These are phyloP conservation scores for Notholithocarpus densiflorus DNA, from an alignment of 306 rosid species.

Conservation along the genomic window DNA sequence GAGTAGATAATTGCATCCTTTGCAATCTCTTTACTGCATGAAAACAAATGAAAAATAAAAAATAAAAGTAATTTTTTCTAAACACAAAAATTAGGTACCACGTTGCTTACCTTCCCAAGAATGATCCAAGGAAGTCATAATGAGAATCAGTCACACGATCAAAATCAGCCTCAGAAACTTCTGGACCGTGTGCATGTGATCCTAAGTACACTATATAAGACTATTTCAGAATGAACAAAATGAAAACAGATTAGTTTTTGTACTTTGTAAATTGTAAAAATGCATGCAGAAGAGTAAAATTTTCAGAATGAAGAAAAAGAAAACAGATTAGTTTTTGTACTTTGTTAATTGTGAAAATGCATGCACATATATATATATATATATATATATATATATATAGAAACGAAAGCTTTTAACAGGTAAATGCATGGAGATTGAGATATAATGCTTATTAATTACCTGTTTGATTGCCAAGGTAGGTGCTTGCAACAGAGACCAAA, in stretches of 20 bases:
- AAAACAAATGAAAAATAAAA: too few species aligned
- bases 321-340: too few species aligned
- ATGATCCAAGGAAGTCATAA: constrained; percentile 45
- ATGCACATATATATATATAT: too few species aligned
- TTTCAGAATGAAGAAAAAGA: constrained; percentile 1
- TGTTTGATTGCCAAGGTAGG: constrained; percentile 51
- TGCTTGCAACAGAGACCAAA: constrained; percentile 40
- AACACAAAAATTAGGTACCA: not conserved
- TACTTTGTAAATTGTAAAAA: too few species aligned
- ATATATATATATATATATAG: too few species aligned
- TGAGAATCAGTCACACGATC: constrained; percentile 48
- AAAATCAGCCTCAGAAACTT: constrained; percentile 41
- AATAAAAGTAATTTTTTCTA: not conserved
- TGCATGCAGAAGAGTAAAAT: not conserved
- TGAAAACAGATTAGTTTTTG: not conserved
- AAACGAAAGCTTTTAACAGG: too few species aligned
- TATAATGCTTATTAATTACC: constrained; percentile 24
- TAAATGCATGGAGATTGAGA: not conserved
- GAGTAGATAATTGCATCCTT: constrained; percentile 56
- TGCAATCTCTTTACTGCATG: constrained; percentile 47
- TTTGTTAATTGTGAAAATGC: too few species aligned
- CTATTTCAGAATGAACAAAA: constrained; percentile 16
- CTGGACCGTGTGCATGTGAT: constrained; percentile 56
- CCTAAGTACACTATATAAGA: constrained; percentile 73
- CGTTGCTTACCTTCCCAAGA: constrained; percentile 37